These are phyloP conservation scores for Gaultheria prostrata DNA, from an alignment of 148 eudicot species.

Conservation along the genomic window DNA sequence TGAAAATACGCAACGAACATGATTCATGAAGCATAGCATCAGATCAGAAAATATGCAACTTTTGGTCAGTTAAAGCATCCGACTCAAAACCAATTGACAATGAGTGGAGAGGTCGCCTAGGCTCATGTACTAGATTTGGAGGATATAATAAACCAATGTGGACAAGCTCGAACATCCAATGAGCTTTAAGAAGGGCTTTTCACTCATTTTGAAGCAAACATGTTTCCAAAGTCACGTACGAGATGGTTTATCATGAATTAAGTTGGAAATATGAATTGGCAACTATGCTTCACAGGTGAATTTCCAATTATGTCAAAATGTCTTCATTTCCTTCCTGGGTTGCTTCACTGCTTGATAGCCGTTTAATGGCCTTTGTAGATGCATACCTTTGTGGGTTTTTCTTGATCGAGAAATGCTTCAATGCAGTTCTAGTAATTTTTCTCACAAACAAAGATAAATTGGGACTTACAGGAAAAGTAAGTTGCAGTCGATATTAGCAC, in stretches of 20 bases:
- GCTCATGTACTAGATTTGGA: no score
- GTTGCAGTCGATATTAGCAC: constrained; percentile 97
- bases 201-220: neutral
- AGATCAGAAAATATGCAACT: neutral
- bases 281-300: neutral
- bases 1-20: neutral
- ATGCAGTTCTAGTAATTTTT: neutral
- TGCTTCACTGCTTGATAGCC: neutral
- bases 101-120: no score
- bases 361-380: neutral
- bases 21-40: neutral
- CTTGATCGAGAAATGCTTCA: neutral
- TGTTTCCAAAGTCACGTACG: neutral
- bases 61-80: no score
- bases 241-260: neutral
- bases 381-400: constrained; percentile 3
- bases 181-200: neutral
- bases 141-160: no score
- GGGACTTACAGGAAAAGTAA: constrained; percentile 84
- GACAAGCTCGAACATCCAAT: neutral
- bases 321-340: neutral
- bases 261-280: neutral
- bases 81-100: no score
- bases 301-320: neutral
- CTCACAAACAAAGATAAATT: neutral